A percentile compares a stretch with the other conserved stretches of the same genome.
These are phyloP conservation scores for Fagopyrum esculentum DNA, from an alignment of 148 eudicot genomes.

Conservation along the genomic window DNA sequence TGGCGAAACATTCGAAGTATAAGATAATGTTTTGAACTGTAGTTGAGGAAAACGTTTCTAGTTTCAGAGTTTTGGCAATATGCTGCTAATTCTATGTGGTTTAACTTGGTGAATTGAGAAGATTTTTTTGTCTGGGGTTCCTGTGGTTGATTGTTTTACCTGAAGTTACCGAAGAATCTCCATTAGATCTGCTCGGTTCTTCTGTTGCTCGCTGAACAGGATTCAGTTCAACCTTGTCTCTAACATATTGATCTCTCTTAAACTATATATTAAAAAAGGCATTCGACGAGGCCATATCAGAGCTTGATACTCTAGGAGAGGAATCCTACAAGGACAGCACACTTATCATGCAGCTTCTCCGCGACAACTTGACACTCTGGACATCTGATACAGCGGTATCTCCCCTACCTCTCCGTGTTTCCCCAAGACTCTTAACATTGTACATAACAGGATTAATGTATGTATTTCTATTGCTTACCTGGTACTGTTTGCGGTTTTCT, in stretches of 20 bases:
- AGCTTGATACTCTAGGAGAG: slow-evolving; percentile 4
- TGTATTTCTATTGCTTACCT: not conserved
- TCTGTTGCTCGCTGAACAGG: not conserved
- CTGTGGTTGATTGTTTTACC: no score
- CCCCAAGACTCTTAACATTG: not conserved
- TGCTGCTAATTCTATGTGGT: no score
- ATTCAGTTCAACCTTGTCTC: not conserved
- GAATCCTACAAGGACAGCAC: slow-evolving; percentile 10
- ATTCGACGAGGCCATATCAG: slow-evolving; percentile 3
- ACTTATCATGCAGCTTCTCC: slow-evolving; percentile 7
- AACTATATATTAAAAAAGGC: not conserved
- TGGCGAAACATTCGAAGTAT: no score
- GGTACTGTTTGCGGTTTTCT: not conserved
- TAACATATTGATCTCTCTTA: not conserved
- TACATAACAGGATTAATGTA: not conserved
- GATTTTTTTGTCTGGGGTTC: no score
- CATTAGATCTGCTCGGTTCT: no score
- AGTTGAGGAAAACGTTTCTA: no score
- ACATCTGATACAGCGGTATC: slow-evolving; percentile 1
- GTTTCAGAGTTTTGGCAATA: no score
- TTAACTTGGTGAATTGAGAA: no score
- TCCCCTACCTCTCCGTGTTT: not conserved
- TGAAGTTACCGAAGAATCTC: not conserved
- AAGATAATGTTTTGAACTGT: no score
- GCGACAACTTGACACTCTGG: slow-evolving; percentile 7